A percentile compares a stretch with the other conserved stretches of the same genome.
phyloP scores from a whole-genome alignment of 352 stramenopile genomes.

The Pythium diclinum region DNA sequence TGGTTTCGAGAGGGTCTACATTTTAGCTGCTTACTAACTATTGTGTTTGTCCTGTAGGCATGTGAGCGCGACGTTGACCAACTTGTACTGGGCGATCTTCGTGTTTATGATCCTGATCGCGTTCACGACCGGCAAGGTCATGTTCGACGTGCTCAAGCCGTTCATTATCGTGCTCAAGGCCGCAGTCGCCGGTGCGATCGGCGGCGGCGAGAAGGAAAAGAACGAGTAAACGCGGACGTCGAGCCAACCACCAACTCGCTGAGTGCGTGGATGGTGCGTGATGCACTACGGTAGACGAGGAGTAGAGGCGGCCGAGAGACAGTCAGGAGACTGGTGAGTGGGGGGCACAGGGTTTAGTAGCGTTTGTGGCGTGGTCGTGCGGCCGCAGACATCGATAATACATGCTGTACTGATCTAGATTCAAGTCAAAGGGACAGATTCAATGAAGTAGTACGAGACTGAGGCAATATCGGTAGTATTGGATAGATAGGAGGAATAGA shows the following conservation, averaged over 20 bases:
- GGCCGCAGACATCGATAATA: background rate
- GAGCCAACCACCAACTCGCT: no score
- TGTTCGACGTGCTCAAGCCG: conserved; percentile 80
- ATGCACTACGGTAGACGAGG: no score
- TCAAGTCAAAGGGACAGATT: no score
- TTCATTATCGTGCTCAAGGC: conserved; percentile 70
- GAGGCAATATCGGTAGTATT: background rate
- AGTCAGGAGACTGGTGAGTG: background rate
- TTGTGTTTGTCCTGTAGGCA: conserved; percentile 39
- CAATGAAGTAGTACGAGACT: background rate
- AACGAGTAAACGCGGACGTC: conserved; percentile 40
- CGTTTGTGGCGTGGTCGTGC: background rate
- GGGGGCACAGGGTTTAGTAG: background rate
- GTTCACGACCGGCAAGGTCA: conserved; percentile 78
- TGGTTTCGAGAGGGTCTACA: background rate
- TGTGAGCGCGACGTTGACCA: conserved; percentile 80
- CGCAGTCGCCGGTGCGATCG: conserved; percentile 50
- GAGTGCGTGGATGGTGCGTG: no score
- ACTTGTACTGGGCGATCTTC: conserved; percentile 86
- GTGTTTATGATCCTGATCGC: conserved; percentile 87
- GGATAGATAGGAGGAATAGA: conserved; percentile 1
- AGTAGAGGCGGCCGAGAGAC: background rate
- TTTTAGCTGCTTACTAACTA: background rate
- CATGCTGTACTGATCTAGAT: conserved; percentile 7
- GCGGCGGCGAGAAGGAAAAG: conserved; percentile 51